Conservation (phyloP, 495 filamentous ascomycete species). For the Podospora sp. region DNA sequence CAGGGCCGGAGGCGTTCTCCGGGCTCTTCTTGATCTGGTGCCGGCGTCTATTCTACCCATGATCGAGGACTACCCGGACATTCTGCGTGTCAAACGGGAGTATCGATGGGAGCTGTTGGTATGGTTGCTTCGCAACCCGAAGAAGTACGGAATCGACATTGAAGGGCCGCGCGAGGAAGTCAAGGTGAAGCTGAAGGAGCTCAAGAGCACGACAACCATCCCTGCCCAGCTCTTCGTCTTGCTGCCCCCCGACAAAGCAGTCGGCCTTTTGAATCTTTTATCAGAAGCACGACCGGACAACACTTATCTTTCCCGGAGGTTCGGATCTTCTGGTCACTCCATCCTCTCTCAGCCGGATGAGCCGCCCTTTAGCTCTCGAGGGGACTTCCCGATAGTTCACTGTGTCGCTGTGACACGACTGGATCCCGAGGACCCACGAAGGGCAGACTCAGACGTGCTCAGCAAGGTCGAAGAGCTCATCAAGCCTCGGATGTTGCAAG, state of each 20-base stretch:
- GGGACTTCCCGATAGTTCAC: background rate
- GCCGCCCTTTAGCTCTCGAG: background rate
- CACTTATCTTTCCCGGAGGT: background rate
- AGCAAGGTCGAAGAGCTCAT: constrained; percentile 3
- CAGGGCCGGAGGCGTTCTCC: background rate
- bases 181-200: constrained; percentile 17
- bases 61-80: background rate
- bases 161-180: background rate
- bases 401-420: background rate
- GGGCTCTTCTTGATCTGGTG: background rate
- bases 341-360: background rate
- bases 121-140: constrained; percentile 15
- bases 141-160: constrained; percentile 17
- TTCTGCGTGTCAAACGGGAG: background rate
- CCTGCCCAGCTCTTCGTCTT: constrained; percentile 12
- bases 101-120: constrained; percentile 17
- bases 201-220: constrained; percentile 1
- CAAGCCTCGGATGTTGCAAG: constrained; percentile 15
- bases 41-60: background rate
- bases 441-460: background rate
- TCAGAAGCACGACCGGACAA: background rate
- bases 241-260: constrained; percentile 1
- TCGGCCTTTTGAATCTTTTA: constrained; percentile 2
- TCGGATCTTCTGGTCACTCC: background rate
- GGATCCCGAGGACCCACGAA: background rate